Conservation (phyloP, 768 basidiomycete genomes). For the Mycena capillaripes region DNA sequence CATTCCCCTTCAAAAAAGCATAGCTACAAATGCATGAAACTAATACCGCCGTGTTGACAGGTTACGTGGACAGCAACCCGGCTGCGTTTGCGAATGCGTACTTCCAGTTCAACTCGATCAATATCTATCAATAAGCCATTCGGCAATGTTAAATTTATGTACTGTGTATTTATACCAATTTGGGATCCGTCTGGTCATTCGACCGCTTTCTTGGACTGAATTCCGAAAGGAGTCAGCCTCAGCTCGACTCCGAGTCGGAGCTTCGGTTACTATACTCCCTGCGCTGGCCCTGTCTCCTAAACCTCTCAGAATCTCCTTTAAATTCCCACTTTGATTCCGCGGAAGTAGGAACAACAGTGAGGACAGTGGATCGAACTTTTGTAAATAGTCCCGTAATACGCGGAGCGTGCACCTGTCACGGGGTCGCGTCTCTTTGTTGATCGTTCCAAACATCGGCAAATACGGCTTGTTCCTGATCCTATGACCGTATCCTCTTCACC, state of each 20-base stretch:
- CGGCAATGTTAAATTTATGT: neutral
- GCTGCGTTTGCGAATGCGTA: constrained; percentile 73
- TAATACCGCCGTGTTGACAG: constrained; percentile 44
- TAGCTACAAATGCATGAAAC: neutral
- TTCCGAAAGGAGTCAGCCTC: no score
- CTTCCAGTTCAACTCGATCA: constrained; percentile 75
- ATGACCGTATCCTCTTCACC: neutral
- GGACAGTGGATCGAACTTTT: no score
- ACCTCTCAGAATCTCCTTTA: no score
- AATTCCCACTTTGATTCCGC: no score
- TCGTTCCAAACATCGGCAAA: neutral
- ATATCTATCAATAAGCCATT: constrained; percentile 45
- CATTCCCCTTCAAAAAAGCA: neutral
- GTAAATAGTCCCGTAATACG: no score
- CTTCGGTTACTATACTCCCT: no score
- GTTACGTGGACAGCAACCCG: constrained; percentile 75
- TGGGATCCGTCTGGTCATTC: no score
- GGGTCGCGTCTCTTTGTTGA: neutral
- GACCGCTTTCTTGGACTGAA: no score
- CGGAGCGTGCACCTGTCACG: no score
- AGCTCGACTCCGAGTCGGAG: no score
- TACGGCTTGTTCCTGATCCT: neutral
- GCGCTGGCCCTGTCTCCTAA: no score
- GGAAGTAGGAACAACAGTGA: no score
- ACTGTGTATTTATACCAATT: neutral